These are phyloP conservation scores for Saccharomycopsis fibuligera DNA, from an alignment of 805 yeast genomes.

Conservation along the genomic window DNA sequence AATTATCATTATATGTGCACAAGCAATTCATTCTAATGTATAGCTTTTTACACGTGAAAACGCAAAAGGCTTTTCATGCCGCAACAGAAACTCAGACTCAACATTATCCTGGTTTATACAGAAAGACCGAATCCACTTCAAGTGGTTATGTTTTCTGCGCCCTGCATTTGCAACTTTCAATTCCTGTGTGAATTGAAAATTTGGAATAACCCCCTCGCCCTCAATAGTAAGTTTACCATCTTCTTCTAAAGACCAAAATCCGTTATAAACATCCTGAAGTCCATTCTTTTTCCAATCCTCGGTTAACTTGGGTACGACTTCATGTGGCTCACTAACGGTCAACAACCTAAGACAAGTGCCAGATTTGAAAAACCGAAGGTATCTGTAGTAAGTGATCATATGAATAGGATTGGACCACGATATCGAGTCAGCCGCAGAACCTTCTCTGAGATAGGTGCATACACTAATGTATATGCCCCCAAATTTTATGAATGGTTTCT, in stretches of 20 bases:
- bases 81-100: conserved; percentile 48
- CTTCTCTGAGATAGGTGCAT: conserved; percentile 78
- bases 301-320: conserved; percentile 52
- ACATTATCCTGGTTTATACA: conserved; percentile 52
- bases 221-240: conserved; percentile 31
- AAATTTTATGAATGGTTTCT: conserved; percentile 73
- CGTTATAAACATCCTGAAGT: conserved; percentile 37
- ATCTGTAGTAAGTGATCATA: conserved; percentile 83
- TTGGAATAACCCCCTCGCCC: conserved; percentile 44
- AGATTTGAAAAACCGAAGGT: conserved; percentile 70
- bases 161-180: conserved; percentile 57
- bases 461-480: conserved; percentile 82
- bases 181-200: conserved; percentile 58
- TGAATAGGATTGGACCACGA: conserved; percentile 73
- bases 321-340: conserved; percentile 64
- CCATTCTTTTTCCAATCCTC: conserved; percentile 27
- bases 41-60: conserved; percentile 51
- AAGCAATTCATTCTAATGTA: background rate
- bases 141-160: conserved; percentile 55
- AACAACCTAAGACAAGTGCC: conserved; percentile 69
- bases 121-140: conserved; percentile 65
- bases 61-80: conserved; percentile 72
- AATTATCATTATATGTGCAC: too few species aligned
- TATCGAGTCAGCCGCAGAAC: conserved; percentile 58
- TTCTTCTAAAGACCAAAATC: conserved; percentile 52